A percentile compares a stretch with the other conserved stretches of the same genome.
phyloP scores from a whole-genome alignment of 164 flowering plant species.

The grape (Vitis vinifera) region ASM3070453v1 NC_081809.1:11574501-11575000 shows the following conservation, averaged over 20 bases:
- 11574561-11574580: conserved; percentile 94
- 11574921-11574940: conserved; percentile 78
- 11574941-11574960: conserved; percentile 79
- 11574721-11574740: conserved; percentile 94
- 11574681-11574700: conserved; percentile 82
- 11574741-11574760: conserved; percentile 93
- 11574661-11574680: conserved; percentile 92
- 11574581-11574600: conserved; percentile 85
- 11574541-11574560: conserved; percentile 93
- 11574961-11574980: conserved; percentile 60
- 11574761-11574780: conserved; percentile 94
- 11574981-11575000: too few relatives aligned
- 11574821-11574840: conserved; percentile 94
- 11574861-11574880: conserved; percentile 84
- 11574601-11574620: conserved; percentile 89
- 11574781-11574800: conserved; percentile 76
- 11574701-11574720: conserved; percentile 96
- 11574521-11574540: conserved; percentile 91
- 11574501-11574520: conserved; percentile 75
- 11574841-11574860: conserved; percentile 65
- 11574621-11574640: conserved; percentile 98
- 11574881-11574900: conserved; percentile 76
- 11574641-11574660: conserved; percentile 98
- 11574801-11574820: conserved; percentile 85
- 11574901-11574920: conserved; percentile 94